Base-by-base conservation (phyloP, 768 basidiomycete species). In the Russula olivacea region DNA sequence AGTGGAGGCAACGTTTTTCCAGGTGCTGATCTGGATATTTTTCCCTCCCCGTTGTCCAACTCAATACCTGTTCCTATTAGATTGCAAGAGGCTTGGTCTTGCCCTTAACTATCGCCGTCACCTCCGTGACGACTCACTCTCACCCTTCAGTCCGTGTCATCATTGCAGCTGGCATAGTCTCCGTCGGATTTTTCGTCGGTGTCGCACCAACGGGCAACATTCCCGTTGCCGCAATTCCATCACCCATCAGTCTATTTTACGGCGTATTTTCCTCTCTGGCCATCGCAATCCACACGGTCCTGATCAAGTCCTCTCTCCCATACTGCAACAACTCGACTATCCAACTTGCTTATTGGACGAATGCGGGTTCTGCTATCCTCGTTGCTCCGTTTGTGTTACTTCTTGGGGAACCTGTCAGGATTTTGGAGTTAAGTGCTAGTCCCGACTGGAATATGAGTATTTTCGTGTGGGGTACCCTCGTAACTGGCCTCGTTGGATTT, bases 71-170 rank as follows among this genome's bases (percentile, higher is more conserved):
- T 48, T 30, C 34, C 15, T n/a, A 9, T 23, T 73, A 93, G 86
- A 91, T 95, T 69, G 92, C 91, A 1, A 78, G 91, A 67, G 91
- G 92, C 0, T 80, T 95, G 41, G 86, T 91, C 4, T 79, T 95
- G 5, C 92, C 92, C 0, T 78, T 91, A 53, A 95, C 92, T 1
- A 90, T 93, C 59, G 64, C 83, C 28, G 83, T 92, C 48, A 88
- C 89, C 2, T 85, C 84, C 43, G 49, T 83, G 21, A 74, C 84
- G 63, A 84, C 84, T 2, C 79, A 77, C 23, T 76, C 82, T 7
- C 70, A 74, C 0, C 88, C 90, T 0, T 77, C 86, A 6, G 21
- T 63, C 9, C 76, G 79, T 28, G 83, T 89, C 14, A 71, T 91
- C 19, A 47, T 74, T 4, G 85, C 88, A 12, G 86, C 88, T 11